Conservation (phyloP, 106 monocot genomes). For the Allium cepa region DNA sequence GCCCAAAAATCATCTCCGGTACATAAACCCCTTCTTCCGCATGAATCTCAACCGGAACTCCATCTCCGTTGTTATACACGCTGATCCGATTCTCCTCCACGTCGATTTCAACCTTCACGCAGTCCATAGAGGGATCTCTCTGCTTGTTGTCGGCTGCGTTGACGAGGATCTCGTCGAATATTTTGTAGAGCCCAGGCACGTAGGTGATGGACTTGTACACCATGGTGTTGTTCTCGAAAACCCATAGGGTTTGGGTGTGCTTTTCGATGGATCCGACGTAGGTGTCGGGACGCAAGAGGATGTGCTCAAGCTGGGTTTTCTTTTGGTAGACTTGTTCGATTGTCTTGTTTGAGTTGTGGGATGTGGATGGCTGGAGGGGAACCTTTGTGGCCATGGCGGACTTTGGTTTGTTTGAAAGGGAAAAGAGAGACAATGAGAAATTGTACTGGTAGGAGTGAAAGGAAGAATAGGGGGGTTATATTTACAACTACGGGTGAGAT, state of each 20-base stretch:
- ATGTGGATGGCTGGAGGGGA: constrained; percentile 66
- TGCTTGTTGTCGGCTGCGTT: constrained; percentile 99
- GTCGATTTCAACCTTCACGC: constrained; percentile 80
- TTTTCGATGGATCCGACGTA: constrained; percentile 95
- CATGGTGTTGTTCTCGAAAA: constrained; percentile 71
- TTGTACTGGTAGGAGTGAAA: not conserved
- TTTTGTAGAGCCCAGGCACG: constrained; percentile 98
- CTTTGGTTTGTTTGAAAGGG: not conserved
- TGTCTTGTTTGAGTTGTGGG: constrained; percentile 66
- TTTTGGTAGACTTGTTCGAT: constrained; percentile 98
- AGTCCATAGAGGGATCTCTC: constrained; percentile 86
- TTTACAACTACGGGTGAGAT: no score
- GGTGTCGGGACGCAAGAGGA: constrained; percentile 96
- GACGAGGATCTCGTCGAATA: constrained; percentile 99
- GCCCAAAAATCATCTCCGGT: constrained; percentile 96
- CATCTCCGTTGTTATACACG: constrained; percentile 93
- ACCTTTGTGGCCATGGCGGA: constrained; percentile 23
- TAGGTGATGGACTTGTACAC: constrained; percentile 57
- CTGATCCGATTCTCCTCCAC: constrained; percentile 43
- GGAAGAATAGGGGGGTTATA: not conserved
- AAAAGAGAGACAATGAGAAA: not conserved
- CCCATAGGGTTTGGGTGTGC: constrained; percentile 86
- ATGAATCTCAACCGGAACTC: constrained; percentile 95
- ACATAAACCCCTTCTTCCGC: constrained; percentile 93
- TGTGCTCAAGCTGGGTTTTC: constrained; percentile 98